Evolutionary conservation across 78 protist genomes (phyloP), one percentile per base, ranked within the genome.

Genomic region (Monocercomonoides exilis): DNA sequence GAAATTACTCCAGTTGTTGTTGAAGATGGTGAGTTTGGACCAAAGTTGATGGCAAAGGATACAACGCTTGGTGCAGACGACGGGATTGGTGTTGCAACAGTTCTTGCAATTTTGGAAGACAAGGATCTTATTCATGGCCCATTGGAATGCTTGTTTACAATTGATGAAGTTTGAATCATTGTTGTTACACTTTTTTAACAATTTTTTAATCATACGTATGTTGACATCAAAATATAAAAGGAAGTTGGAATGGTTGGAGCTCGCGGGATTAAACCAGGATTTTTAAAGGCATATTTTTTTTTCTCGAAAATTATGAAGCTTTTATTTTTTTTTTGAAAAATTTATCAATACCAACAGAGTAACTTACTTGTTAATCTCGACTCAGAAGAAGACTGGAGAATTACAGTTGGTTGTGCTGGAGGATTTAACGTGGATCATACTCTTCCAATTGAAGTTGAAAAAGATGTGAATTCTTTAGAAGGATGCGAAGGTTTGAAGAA

Each of bases 1-100:
- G 38, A 11, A 54, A 54, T 54, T 54, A 54, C 11, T 11, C 70
- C 70, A 11, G 21, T 54, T 21, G 70, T 54, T 54, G 70, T 54
- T 11, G 70, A 54, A 54, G 70, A 54, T 21, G 70, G 70, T 54
- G 70, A 54, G 21, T 54, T 54, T 54, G 70, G 70, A 29, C 70
- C 70, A 54, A 2, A 36, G 87, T 44, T 90, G 4, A 80, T 1
- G 43, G 92, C 92, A n/a, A 90, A 1, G 34, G 2, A 38, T 33
- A 90, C 92, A 35, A 90, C 91, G 3, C 91, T 90, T 21, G 92
- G 92, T 3, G 92, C 89, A 3, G 92, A 90, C 84, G 80, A 90
- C 36, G 92, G 92, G 33, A 46, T 46, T 4, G 92, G 92, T 1
- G 85, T 90, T 84, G 90, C 92, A 38, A 46, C 85, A 38, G 85